A percentile compares a stretch with the other conserved stretches of the same genome.
Evolutionary conservation across 1,284 basidiomycete genomes (phyloP).

Genomic region (Wolfiporia cocos): DNA sequence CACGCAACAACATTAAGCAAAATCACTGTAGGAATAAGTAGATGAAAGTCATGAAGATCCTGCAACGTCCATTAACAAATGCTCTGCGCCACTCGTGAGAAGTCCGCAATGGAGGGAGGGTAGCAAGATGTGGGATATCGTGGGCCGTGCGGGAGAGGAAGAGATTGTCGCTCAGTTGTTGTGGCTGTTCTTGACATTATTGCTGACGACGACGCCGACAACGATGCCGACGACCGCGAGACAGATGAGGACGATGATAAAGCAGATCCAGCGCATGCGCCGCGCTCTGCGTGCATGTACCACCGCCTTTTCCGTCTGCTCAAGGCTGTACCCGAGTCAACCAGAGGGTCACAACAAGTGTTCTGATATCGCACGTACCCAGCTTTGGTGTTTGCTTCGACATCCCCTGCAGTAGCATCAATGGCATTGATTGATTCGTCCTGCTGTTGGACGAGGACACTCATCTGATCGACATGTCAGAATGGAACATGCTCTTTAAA

Average conservation of each 20-base stretch:
- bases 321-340: conserved; percentile 34
- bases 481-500: conserved; percentile 1
- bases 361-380: conserved; percentile 44
- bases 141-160: background rate
- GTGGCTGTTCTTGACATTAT: conserved; percentile 12
- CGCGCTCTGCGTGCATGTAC: conserved; percentile 64
- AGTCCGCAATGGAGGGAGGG: background rate
- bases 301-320: conserved; percentile 70
- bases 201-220: conserved; percentile 42
- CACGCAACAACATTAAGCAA: too few species aligned
- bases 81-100: background rate
- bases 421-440: conserved; percentile 67
- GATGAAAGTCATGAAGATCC: background rate
- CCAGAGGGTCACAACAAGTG: background rate
- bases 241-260: conserved; percentile 50
- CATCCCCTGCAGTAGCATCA: conserved; percentile 54
- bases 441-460: conserved; percentile 73
- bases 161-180: background rate
- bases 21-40: background rate
- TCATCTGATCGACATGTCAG: conserved; percentile 49
- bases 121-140: background rate
- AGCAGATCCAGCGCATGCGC: conserved; percentile 79
- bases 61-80: background rate
- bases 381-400: conserved; percentile 61
- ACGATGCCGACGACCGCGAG: conserved; percentile 44